phyloP scores from a whole-genome alignment of 2,329 filamentous ascomycete species.

The Lecanosticta acicola region DNA sequence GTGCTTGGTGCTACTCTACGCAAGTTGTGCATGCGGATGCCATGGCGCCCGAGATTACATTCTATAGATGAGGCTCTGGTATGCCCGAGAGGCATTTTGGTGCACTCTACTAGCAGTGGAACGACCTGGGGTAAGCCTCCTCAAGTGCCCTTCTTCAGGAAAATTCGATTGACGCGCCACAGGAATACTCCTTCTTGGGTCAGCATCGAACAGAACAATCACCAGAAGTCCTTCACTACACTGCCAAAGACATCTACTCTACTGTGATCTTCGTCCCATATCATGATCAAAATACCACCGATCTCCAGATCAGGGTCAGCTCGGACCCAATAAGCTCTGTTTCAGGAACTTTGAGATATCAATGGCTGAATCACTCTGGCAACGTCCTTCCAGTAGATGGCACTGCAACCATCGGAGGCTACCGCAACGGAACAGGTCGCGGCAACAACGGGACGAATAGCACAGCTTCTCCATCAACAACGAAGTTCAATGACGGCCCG shows the following conservation, averaged over 20 bases:
- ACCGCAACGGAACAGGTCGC: background rate
- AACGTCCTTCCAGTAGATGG: constrained; percentile 36
- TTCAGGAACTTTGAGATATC: constrained; percentile 42
- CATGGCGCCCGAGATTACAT: constrained; percentile 54
- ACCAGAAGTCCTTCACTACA: constrained; percentile 59
- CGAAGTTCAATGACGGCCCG: constrained; percentile 41
- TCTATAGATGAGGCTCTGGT: constrained; percentile 55
- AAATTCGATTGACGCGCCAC: background rate
- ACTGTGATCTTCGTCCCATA: constrained; percentile 52
- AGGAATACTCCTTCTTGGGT: constrained; percentile 56
- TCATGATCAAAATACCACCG: constrained; percentile 45
- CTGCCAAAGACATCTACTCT: constrained; percentile 51
- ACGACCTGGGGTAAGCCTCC: constrained; percentile 43
- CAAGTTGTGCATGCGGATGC: constrained; percentile 60
- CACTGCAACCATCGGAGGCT: constrained; percentile 18
- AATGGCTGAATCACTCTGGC: constrained; percentile 48
- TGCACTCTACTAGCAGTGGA: constrained; percentile 58
- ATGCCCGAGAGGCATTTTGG: constrained; percentile 53
- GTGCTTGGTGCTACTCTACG: constrained; percentile 54
- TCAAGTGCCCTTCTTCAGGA: background rate
- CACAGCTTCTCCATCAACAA: constrained; percentile 6
- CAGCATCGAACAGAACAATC: constrained; percentile 55
- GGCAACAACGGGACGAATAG: too few species aligned
- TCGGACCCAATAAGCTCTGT: constrained; percentile 51
- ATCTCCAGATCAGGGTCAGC: constrained; percentile 51